A percentile compares a stretch with the other conserved stretches of the same genome.
These are phyloP conservation scores for Fusarium tricinctum DNA, from an alignment of 2,329 filamentous ascomycete genomes.

Conservation along the genomic window DNA sequence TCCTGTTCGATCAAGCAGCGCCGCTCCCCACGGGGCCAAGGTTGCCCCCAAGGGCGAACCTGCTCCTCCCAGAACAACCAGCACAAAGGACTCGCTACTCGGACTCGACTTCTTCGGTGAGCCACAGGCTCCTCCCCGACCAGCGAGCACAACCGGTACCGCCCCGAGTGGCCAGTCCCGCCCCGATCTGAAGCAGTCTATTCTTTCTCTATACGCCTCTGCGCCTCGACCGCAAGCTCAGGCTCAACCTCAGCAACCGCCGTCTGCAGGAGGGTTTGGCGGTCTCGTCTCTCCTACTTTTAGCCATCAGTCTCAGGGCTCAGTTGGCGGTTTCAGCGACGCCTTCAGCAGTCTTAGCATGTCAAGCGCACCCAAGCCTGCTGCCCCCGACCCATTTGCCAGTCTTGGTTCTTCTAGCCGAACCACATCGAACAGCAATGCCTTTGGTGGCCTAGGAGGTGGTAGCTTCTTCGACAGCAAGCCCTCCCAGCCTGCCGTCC, in stretches of 20 bases:
- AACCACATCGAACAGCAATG: conserved; percentile 55
- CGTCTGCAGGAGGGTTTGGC: conserved; percentile 75
- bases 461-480: conserved; percentile 88
- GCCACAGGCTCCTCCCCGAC: conserved; percentile 78
- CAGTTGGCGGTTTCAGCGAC: conserved; percentile 78
- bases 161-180: conserved; percentile 76
- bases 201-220: conserved; percentile 92
- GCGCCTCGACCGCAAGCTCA: conserved; percentile 80
- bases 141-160: conserved; percentile 83
- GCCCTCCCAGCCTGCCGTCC: conserved; percentile 69
- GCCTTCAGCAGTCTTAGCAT: conserved; percentile 72
- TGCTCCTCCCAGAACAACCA: conserved; percentile 76
- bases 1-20: conserved; percentile 79
- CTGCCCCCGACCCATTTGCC: conserved; percentile 70
- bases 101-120: conserved; percentile 93
- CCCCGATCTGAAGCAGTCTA: conserved; percentile 96
- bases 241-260: conserved; percentile 59
- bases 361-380: conserved; percentile 60
- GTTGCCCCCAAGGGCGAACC: conserved; percentile 72
- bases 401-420: conserved; percentile 61
- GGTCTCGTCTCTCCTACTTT: conserved; percentile 72
- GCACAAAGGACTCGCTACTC: conserved; percentile 88
- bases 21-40: conserved; percentile 73
- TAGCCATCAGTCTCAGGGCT: conserved; percentile 64
- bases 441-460: conserved; percentile 72